A percentile compares a stretch with the other conserved stretches of the same genome.
phyloP scores from a whole-genome alignment of 768 basidiomycete species.

The Russula griseocarnosa region DNA sequence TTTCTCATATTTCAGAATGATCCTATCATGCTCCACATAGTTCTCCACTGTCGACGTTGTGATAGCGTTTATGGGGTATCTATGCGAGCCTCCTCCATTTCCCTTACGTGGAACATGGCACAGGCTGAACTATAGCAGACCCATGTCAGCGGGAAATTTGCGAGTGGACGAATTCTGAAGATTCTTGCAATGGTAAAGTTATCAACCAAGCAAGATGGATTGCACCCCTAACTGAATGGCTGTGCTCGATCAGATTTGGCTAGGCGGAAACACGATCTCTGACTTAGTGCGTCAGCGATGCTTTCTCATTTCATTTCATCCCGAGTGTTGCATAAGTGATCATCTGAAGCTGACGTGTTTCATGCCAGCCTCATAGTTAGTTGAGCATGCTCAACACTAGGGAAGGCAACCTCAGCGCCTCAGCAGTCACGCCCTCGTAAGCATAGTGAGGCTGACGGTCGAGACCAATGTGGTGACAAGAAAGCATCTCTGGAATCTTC shows the following conservation, averaged over 20 bases:
- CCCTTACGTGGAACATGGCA: too few relatives aligned
- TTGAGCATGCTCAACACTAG: not conserved
- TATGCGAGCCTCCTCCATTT: not conserved
- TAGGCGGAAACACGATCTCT: conserved; percentile 5
- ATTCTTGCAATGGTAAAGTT: not conserved
- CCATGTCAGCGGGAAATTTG: not conserved
- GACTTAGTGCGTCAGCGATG: conserved; percentile 16
- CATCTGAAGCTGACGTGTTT: not conserved
- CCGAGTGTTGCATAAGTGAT: not conserved
- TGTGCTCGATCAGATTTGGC: conserved; percentile 8
- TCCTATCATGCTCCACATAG: not conserved
- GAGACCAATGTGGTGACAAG: conserved; percentile 31
- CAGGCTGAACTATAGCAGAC: conserved; percentile 2
- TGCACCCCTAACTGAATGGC: not conserved
- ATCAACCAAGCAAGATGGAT: not conserved
- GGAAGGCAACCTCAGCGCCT: not conserved
- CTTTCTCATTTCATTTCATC: not conserved
- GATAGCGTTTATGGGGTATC: not conserved
- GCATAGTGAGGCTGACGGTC: conserved; percentile 30
- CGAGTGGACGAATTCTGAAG: conserved; percentile 3
- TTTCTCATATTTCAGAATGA: not conserved
- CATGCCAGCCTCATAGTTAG: not conserved
- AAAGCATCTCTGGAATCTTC: not conserved
- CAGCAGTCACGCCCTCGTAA: conserved; percentile 20
- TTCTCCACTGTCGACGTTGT: not conserved